Conservation (phyloP, 768 basidiomycete genomes). For the Kwoniella botswanensis region DNA sequence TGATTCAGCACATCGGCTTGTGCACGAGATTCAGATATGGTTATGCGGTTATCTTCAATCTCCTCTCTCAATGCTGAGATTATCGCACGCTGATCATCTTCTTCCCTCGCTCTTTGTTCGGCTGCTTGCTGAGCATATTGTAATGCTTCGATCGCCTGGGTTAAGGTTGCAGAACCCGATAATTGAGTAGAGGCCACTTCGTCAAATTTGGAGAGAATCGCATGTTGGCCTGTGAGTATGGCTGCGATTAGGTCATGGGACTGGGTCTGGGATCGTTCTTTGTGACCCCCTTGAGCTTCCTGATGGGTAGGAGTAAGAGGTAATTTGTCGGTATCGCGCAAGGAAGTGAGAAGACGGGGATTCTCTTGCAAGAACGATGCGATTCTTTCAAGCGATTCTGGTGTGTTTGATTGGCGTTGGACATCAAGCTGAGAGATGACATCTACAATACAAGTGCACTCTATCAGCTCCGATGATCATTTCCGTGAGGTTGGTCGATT, state of each 20-base stretch:
- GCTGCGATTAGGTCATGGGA: constrained; percentile 19
- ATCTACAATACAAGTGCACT: neutral
- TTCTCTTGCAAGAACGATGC: constrained; percentile 19
- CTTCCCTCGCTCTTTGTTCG: neutral
- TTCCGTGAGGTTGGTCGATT: no score
- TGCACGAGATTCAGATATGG: neutral
- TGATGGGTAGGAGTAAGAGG: neutral
- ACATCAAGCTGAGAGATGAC: neutral
- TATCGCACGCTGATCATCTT: neutral
- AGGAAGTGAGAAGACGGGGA: constrained; percentile 9
- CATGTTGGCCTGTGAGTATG: constrained; percentile 27
- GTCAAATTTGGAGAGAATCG: constrained; percentile 22
- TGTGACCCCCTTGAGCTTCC: neutral
- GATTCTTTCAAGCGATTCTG: neutral
- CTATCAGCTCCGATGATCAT: neutral
- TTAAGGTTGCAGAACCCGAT: neutral
- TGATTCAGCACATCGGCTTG: constrained; percentile 8
- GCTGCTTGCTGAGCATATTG: constrained; percentile 8
- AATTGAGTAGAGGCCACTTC: constrained; percentile 13
- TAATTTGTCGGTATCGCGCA: neutral
- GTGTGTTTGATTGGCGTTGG: neutral
- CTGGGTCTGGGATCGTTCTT: neutral
- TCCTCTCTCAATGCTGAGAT: constrained; percentile 1
- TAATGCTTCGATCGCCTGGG: constrained; percentile 13
- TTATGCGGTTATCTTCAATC: neutral